Evolutionary conservation across 192 early-diverging fungal genomes (phyloP).

Genomic region (Backusella australiensis): DNA sequence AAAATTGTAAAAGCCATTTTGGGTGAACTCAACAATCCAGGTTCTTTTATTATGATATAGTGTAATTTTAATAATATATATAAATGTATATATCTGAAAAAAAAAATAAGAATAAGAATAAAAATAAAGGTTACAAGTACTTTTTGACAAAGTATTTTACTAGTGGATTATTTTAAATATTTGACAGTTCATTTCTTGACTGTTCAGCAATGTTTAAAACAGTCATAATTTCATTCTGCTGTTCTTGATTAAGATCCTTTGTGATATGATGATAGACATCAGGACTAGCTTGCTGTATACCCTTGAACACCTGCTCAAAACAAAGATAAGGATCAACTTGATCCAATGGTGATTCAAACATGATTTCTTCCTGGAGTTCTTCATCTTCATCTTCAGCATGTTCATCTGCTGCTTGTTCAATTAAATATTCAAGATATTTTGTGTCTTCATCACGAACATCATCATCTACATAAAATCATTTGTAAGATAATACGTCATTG

Average conservation of each 20-base stretch:
- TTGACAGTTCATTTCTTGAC: background rate
- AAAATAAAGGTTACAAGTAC: background rate
- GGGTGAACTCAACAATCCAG: too few relatives aligned
- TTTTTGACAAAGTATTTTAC: too few relatives aligned
- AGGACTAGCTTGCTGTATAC: slow-evolving; percentile 51
- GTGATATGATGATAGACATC: slow-evolving; percentile 49
- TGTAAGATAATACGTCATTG: background rate
- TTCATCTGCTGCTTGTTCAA: slow-evolving; percentile 38
- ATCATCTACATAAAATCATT: slow-evolving; percentile 31
- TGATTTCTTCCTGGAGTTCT: slow-evolving; percentile 67
- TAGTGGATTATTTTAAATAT: background rate
- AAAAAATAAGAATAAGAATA: background rate
- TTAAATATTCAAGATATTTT: slow-evolving; percentile 59
- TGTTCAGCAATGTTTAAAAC: slow-evolving; percentile 41
- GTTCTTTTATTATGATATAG: too few relatives aligned
- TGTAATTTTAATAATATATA: too few relatives aligned
- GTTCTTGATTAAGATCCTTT: slow-evolving; percentile 44
- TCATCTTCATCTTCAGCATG: slow-evolving; percentile 61
- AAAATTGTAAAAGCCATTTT: too few relatives aligned
- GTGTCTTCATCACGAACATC: slow-evolving; percentile 62
- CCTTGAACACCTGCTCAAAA: slow-evolving; percentile 62
- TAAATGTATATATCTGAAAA: background rate
- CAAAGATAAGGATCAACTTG: slow-evolving; percentile 67
- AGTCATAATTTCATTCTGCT: slow-evolving; percentile 45
- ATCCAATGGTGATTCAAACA: slow-evolving; percentile 78